These are phyloP conservation scores for Kwoniella sp. DNA, from an alignment of 768 basidiomycete species.

Conservation along the genomic window DNA sequence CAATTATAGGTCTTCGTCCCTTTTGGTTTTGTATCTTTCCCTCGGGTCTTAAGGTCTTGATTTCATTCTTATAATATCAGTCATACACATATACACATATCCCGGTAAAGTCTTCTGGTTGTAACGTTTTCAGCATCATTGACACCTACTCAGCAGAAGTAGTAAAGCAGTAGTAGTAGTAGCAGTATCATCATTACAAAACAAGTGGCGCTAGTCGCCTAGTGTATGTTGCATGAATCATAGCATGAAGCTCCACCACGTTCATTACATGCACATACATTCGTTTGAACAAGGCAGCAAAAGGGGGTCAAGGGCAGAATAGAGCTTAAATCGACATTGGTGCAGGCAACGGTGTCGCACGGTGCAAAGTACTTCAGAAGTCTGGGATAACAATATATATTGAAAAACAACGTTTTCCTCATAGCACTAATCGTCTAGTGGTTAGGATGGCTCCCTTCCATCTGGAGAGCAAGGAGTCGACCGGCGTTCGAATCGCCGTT, in stretches of 20 bases:
- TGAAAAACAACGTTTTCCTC: background rate
- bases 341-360: too few species aligned
- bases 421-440: conserved; percentile 6
- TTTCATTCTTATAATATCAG: conserved; percentile 1
- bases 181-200: background rate
- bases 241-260: background rate
- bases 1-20: conserved; percentile 11
- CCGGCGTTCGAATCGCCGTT: conserved; percentile 9
- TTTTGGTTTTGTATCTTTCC: background rate
- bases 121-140: background rate
- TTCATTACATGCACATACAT: too few species aligned
- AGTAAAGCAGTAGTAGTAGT: background rate
- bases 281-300: too few species aligned
- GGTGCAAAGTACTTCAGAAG: too few species aligned
- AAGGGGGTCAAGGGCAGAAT: too few species aligned
- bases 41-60: background rate
- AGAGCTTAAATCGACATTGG: too few species aligned
- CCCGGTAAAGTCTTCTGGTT: background rate
- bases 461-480: conserved; percentile 3
- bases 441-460: conserved; percentile 9
- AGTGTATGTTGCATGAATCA: conserved; percentile 13
- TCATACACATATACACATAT: background rate
- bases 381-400: too few species aligned
- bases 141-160: background rate
- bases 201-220: conserved; percentile 8